phyloP scores from a whole-genome alignment of 164 flowering plant species.

The Umbilicus rupestris region DNA sequence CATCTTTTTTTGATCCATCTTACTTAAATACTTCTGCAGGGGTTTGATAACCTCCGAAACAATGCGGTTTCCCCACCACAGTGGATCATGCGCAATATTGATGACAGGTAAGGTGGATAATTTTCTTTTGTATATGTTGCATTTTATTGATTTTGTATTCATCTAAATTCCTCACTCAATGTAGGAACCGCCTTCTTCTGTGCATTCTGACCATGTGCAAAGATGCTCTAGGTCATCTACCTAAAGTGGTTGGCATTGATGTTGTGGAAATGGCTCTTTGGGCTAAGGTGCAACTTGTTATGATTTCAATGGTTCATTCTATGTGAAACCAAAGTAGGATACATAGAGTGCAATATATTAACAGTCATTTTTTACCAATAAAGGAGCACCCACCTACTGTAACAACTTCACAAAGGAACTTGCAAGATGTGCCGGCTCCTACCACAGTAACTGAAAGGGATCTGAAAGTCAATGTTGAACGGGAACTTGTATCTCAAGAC shows the following conservation, averaged over 20 bases:
- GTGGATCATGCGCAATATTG: slow-evolving; percentile 11
- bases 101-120: slow-evolving; percentile 1
- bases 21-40: neutral
- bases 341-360: neutral
- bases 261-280: slow-evolving; percentile 99
- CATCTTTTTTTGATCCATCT: neutral
- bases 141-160: neutral
- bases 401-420: slow-evolving; percentile 26
- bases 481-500: slow-evolving; percentile 75
- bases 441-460: slow-evolving; percentile 49
- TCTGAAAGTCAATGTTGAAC: slow-evolving; percentile 78
- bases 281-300: slow-evolving; percentile 69
- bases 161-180: slow-evolving; percentile 10
- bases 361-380: slow-evolving; percentile 3
- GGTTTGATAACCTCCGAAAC: slow-evolving; percentile 11
- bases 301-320: slow-evolving; percentile 1
- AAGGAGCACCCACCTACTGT: slow-evolving; percentile 72
- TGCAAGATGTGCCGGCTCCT: slow-evolving; percentile 49
- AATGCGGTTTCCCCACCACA: slow-evolving; percentile 9
- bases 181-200: slow-evolving; percentile 81
- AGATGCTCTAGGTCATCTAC: slow-evolving; percentile 77
- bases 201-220: slow-evolving; percentile 76
- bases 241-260: slow-evolving; percentile 96
- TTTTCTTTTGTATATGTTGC: neutral
- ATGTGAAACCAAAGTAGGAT: neutral